A percentile compares a stretch with the other conserved stretches of the same genome.
phyloP scores from a whole-genome alignment of 108 stramenopile species.

The Cylindrotheca fusiformis region DNA sequence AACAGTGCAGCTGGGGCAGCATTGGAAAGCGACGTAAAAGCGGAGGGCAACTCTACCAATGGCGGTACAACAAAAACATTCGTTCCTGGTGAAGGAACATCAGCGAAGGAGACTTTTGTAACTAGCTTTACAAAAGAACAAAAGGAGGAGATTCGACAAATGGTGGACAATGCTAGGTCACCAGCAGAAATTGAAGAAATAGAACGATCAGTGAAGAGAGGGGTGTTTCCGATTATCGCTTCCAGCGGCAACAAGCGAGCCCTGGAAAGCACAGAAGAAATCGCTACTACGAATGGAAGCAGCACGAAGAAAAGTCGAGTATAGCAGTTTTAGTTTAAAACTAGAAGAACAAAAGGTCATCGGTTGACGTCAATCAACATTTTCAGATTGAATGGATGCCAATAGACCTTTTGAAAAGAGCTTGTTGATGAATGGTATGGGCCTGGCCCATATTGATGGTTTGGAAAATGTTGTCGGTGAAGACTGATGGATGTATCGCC shows the following conservation, averaged over 20 bases:
- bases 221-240: slow-evolving; percentile 45
- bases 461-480: no score
- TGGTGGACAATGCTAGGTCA: slow-evolving; percentile 73
- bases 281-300: neutral
- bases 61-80: slow-evolving; percentile 52
- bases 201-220: slow-evolving; percentile 69
- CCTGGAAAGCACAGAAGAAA: slow-evolving; percentile 1
- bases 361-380: no score
- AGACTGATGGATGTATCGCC: no score
- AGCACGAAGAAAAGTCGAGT: slow-evolving; percentile 13
- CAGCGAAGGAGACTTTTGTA: slow-evolving; percentile 66
- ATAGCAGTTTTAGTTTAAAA: no score
- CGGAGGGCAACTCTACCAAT: slow-evolving; percentile 33
- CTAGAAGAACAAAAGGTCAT: no score
- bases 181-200: slow-evolving; percentile 82
- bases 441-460: no score
- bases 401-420: no score
- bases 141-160: slow-evolving; percentile 67
- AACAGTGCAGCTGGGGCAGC: slow-evolving; percentile 82
- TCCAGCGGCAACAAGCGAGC: neutral
- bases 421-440: no score
- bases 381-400: no score
- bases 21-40: slow-evolving; percentile 71
- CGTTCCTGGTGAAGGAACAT: slow-evolving; percentile 69
- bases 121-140: slow-evolving; percentile 74